Evolutionary conservation across 2,329 filamentous ascomycete genomes (phyloP).

Genomic region (Calonectria hawksworthii): DNA sequence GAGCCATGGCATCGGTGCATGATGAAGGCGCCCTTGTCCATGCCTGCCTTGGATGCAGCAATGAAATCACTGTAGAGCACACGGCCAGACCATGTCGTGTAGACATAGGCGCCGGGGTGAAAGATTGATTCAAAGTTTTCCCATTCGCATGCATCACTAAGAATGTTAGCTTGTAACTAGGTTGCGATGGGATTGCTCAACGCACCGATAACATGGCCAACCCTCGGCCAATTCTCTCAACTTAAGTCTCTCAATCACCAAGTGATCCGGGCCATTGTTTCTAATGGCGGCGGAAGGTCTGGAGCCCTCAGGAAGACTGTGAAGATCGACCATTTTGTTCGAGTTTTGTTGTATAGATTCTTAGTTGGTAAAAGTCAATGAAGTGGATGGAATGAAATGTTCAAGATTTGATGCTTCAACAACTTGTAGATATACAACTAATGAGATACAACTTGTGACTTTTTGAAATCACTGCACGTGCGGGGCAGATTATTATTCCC

Average conservation of each 20-base stretch:
- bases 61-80: slow-evolving; percentile 58
- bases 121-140: slow-evolving; percentile 65
- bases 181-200: background rate
- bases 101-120: slow-evolving; percentile 61
- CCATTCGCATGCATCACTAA: slow-evolving; percentile 65
- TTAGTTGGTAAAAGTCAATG: background rate
- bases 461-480: too few relatives aligned
- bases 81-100: slow-evolving; percentile 65
- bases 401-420: background rate
- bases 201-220: slow-evolving; percentile 61
- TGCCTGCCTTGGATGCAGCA: slow-evolving; percentile 53
- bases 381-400: background rate
- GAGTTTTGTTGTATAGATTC: background rate
- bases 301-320: slow-evolving; percentile 26
- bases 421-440: background rate
- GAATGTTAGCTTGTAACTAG: background rate
- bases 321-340: slow-evolving; percentile 27
- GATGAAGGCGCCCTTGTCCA: slow-evolving; percentile 59
- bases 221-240: slow-evolving; percentile 64
- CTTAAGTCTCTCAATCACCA: slow-evolving; percentile 61
- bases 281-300: slow-evolving; percentile 56
- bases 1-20: slow-evolving; percentile 59
- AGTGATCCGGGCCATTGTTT: slow-evolving; percentile 61
- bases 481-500: background rate
- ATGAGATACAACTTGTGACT: background rate